These are phyloP conservation scores for Suillus bovinus DNA, from an alignment of 768 basidiomycete genomes.

Conservation along the genomic window DNA sequence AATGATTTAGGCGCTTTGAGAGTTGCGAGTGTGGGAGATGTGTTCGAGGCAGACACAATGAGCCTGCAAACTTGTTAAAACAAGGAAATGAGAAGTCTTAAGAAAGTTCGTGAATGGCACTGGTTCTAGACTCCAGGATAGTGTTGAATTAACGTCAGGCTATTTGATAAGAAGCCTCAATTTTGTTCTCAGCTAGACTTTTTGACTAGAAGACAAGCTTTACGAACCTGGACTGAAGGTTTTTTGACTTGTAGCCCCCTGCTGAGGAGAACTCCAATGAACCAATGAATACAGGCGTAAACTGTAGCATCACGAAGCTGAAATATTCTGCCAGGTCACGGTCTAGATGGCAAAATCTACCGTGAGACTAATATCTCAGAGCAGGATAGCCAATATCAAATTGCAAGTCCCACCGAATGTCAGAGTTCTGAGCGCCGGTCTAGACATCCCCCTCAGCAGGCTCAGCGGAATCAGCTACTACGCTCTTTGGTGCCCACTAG, in stretches of 20 bases:
- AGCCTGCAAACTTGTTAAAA: background rate
- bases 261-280: background rate
- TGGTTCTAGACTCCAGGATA: background rate
- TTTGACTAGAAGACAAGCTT: conserved; percentile 1
- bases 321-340: too few species aligned
- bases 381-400: too few species aligned
- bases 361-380: too few species aligned
- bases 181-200: conserved; percentile 1
- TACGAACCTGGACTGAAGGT: background rate
- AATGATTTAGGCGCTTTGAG: background rate
- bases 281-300: too few species aligned
- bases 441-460: too few species aligned
- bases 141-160: background rate
- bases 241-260: background rate
- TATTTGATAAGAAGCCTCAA: background rate
- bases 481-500: too few species aligned
- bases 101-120: background rate
- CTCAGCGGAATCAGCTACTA: too few species aligned
- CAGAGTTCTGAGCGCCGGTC: too few species aligned
- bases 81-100: background rate
- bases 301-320: too few species aligned
- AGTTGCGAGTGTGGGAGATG: background rate
- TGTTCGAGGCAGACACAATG: too few species aligned
- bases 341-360: too few species aligned
- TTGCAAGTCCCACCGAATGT: too few species aligned